phyloP scores from a whole-genome alignment of 2,329 filamentous ascomycete species.

The Graphilbum fragrans region DNA sequence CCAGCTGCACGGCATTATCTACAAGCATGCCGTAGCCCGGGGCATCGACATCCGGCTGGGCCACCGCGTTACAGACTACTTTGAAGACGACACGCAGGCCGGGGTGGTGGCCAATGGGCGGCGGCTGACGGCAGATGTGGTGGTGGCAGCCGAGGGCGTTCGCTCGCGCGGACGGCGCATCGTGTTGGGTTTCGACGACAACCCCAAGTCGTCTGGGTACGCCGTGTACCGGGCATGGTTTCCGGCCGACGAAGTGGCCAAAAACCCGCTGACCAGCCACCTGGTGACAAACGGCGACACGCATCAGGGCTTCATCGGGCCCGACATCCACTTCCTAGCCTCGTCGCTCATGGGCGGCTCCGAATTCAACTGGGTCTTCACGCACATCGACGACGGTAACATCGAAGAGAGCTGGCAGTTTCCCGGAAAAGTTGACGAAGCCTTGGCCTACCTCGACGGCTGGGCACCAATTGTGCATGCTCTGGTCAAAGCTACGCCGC shows the following conservation, averaged over 20 bases:
- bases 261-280: conserved; percentile 30
- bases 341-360: conserved; percentile 38
- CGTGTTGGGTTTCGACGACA: conserved; percentile 29
- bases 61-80: no score
- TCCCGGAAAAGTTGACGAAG: conserved; percentile 28
- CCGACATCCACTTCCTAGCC: conserved; percentile 38
- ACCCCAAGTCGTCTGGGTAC: conserved; percentile 28
- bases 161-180: no score
- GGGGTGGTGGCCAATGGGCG: no score
- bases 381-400: conserved; percentile 30
- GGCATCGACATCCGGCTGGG: no score
- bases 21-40: no score
- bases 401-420: conserved; percentile 35
- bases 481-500: conserved; percentile 21
- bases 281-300: conserved; percentile 34
- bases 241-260: conserved; percentile 27
- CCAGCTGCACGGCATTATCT: no score
- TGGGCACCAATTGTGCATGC: conserved; percentile 28
- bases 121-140: no score
- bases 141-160: no score
- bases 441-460: conserved; percentile 25
- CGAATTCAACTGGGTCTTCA: conserved; percentile 42
- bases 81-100: no score
- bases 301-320: conserved; percentile 38
- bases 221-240: conserved; percentile 35